Conservation (phyloP, 352 stramenopile species). For the Phytophthora pseudosyringae region DNA sequence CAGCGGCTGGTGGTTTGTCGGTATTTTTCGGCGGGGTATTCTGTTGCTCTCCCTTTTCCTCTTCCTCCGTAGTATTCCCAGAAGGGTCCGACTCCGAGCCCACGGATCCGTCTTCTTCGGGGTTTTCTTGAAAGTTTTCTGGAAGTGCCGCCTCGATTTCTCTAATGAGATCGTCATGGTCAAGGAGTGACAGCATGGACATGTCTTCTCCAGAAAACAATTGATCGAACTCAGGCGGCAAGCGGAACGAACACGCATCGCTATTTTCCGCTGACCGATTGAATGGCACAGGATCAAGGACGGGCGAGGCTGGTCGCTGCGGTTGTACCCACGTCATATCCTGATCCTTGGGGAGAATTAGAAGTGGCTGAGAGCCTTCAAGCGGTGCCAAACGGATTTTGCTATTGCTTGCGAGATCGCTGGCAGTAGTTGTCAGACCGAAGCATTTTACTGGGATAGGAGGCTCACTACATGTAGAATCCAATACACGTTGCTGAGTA, state of each 20-base stretch:
- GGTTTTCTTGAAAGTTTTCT: conserved; percentile 48
- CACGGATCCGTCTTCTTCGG: conserved; percentile 54
- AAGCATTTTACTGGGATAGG: conserved; percentile 20
- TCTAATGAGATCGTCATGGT: conserved; percentile 62
- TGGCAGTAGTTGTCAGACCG: conserved; percentile 3
- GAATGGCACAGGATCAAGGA: conserved; percentile 17
- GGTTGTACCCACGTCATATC: conserved; percentile 14
- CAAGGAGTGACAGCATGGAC: conserved; percentile 45
- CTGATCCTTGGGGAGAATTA: conserved; percentile 2
- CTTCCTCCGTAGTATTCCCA: conserved; percentile 69
- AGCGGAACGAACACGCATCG: conserved; percentile 2
- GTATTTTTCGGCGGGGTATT: conserved; percentile 25
- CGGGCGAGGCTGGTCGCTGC: conserved; percentile 4
- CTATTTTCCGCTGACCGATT: conserved; percentile 7
- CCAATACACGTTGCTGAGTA: not conserved
- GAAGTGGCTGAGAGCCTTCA: conserved; percentile 8
- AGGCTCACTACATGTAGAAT: conserved; percentile 3
- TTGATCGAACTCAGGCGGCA: conserved; percentile 40
- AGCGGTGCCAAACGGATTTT: conserved; percentile 39
- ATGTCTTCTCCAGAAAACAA: conserved; percentile 42
- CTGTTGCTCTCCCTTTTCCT: conserved; percentile 48
- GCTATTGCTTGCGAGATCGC: conserved; percentile 11
- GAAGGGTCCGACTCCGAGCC: conserved; percentile 81
- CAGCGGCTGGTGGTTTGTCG: not conserved
- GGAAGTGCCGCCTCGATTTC: conserved; percentile 75